phyloP scores from a whole-genome alignment of 441 rosid genomes.

The Euphorbia neoarborescens region DNA sequence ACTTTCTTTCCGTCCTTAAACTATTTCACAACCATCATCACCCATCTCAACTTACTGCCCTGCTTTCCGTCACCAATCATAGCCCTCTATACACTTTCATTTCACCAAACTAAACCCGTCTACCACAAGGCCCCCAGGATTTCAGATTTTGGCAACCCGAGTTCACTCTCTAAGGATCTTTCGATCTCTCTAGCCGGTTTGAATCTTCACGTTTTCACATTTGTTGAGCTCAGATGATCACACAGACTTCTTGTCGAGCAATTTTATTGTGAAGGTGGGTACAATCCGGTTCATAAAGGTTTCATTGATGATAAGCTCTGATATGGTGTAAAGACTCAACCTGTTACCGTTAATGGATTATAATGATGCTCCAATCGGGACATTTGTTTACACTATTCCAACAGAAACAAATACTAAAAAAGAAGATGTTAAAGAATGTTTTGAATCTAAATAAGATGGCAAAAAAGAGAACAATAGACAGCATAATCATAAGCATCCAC shows the following conservation, averaged over 20 bases:
- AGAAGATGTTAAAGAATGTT: slow-evolving; percentile 23
- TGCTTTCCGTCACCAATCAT: too few relatives aligned
- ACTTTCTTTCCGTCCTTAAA: too few relatives aligned
- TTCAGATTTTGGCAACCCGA: slow-evolving; percentile 56
- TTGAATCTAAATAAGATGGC: too few relatives aligned
- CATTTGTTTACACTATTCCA: slow-evolving; percentile 47
- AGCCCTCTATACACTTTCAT: too few relatives aligned
- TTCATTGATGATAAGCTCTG: slow-evolving; percentile 59
- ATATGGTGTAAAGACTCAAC: slow-evolving; percentile 54
- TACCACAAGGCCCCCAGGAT: too few relatives aligned
- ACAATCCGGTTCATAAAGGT: slow-evolving; percentile 75
- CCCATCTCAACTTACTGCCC: too few relatives aligned
- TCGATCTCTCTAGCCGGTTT: slow-evolving; percentile 42
- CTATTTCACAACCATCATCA: too few relatives aligned
- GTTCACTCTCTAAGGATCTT: slow-evolving; percentile 42
- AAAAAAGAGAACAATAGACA: slow-evolving; percentile 31
- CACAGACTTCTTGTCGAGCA: slow-evolving; percentile 50
- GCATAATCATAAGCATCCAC: slow-evolving; percentile 28
- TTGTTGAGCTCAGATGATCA: slow-evolving; percentile 45
- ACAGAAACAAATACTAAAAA: slow-evolving; percentile 19
- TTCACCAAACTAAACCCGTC: too few relatives aligned
- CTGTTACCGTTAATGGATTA: slow-evolving; percentile 72
- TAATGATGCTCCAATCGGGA: slow-evolving; percentile 32
- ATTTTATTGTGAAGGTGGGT: slow-evolving; percentile 67
- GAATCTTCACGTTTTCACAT: slow-evolving; percentile 49